phyloP scores from a whole-genome alignment of 2,329 filamentous ascomycete species.

The Lasiodiplodia hormozganensis region DNA sequence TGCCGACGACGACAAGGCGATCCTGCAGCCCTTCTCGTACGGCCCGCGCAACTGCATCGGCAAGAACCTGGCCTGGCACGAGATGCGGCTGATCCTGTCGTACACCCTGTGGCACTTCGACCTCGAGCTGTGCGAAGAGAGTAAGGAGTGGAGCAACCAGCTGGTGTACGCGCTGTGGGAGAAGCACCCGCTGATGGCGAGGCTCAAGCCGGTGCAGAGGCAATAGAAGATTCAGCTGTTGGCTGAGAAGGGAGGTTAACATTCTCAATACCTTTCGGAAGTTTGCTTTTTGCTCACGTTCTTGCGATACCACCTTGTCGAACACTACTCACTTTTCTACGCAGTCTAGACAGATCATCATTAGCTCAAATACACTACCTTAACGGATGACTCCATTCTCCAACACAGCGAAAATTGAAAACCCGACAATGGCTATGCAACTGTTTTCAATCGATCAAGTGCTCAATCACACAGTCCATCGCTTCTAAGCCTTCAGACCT shows the following conservation, averaged over 20 bases:
- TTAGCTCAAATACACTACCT: neutral
- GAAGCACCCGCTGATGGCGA: slow-evolving; percentile 41
- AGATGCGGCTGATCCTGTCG: slow-evolving; percentile 48
- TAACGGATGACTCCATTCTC: neutral
- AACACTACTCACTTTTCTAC: neutral
- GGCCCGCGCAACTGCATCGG: slow-evolving; percentile 43
- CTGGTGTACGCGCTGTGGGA: slow-evolving; percentile 43
- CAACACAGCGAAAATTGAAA: neutral
- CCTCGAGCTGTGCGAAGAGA: slow-evolving; percentile 40
- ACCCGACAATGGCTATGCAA: too few species aligned
- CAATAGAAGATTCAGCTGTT: slow-evolving; percentile 3
- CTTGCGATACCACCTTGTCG: slow-evolving; percentile 5
- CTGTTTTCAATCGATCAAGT: neutral
- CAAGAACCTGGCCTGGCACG: slow-evolving; percentile 46
- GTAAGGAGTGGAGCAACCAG: slow-evolving; percentile 49
- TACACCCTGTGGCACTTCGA: slow-evolving; percentile 52
- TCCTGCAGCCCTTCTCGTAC: slow-evolving; percentile 37
- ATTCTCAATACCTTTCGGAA: neutral
- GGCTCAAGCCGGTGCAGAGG: slow-evolving; percentile 33
- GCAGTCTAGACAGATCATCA: neutral
- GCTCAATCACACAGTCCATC: neutral
- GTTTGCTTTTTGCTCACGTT: neutral
- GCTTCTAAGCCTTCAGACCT: slow-evolving; percentile 33
- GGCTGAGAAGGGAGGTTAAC: neutral
- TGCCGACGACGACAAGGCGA: slow-evolving; percentile 35